Evolutionary conservation across 768 basidiomycete genomes (phyloP).

Genomic region (Trametes gibbosa): DNA sequence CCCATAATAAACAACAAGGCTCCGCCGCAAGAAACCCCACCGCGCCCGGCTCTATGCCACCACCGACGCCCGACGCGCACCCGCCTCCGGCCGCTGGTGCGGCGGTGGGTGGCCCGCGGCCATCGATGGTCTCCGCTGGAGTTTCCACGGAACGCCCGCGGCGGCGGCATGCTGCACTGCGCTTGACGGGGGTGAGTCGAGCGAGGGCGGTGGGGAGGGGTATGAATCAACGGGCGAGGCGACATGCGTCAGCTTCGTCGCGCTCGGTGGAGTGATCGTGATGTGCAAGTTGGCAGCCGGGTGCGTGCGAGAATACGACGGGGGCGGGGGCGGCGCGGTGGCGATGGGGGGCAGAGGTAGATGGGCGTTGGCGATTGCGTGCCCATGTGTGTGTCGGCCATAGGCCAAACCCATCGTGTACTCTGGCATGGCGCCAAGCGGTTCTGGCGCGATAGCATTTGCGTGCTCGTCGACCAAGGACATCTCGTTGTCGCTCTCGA

Average conservation of each 20-base stretch:
- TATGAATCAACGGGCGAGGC: conserved; percentile 33
- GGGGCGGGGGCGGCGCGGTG: conserved; percentile 12
- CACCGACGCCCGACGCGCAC: conserved; percentile 8
- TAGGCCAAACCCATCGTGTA: conserved; percentile 20
- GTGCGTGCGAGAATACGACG: conserved; percentile 27
- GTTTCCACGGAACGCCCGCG: neutral
- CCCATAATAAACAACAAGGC: neutral
- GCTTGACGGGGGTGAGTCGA: conserved; percentile 36
- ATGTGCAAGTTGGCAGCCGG: conserved; percentile 30
- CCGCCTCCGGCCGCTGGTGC: conserved; percentile 7
- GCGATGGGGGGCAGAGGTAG: neutral
- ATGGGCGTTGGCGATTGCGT: neutral
- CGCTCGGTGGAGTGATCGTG: conserved; percentile 26
- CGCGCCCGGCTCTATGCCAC: conserved; percentile 1
- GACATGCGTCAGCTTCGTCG: conserved; percentile 8
- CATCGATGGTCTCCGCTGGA: conserved; percentile 14
- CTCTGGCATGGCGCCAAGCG: conserved; percentile 12
- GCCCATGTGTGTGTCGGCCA: conserved; percentile 20
- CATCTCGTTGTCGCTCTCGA: conserved; percentile 44
- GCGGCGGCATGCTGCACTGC: no score
- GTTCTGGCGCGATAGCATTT: conserved; percentile 5
- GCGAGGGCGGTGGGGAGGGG: conserved; percentile 39
- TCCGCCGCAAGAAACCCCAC: neutral
- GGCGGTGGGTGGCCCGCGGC: conserved; percentile 19
- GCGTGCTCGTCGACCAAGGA: conserved; percentile 1